Evolutionary conservation across 345 rosid genomes (phyloP).

Genomic region (Noccaea bulbosa): DNA sequence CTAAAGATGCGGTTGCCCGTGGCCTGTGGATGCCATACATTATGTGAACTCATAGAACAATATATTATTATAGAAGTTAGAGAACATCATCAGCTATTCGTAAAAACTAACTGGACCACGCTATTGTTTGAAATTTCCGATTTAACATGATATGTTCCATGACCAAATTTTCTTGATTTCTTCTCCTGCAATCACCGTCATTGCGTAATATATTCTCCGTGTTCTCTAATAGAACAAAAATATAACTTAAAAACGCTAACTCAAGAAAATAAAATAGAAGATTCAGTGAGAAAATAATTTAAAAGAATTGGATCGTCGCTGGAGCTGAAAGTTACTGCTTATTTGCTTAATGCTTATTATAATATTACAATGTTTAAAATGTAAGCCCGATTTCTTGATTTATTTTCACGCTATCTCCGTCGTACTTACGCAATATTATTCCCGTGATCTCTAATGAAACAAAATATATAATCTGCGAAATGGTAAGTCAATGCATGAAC

Average conservation of each 20-base stretch:
- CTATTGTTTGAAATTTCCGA: conserved; percentile 10
- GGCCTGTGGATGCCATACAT: neutral
- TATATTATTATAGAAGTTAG: neutral
- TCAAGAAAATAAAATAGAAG: neutral
- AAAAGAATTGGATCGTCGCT: neutral
- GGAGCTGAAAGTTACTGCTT: neutral
- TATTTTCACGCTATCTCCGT: conserved; percentile 3
- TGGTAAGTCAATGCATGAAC: conserved; percentile 4
- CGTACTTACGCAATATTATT: neutral
- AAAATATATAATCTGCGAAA: conserved; percentile 11
- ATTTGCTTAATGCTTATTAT: neutral
- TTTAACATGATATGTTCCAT: neutral
- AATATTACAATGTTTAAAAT: neutral
- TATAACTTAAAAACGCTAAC: neutral
- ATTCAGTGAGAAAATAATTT: neutral
- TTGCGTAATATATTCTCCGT: conserved; percentile 26
- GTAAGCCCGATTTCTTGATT: neutral
- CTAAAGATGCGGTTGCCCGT: neutral
- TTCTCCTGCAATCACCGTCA: conserved; percentile 18
- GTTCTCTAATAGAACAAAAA: conserved; percentile 18
- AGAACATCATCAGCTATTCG: conserved; percentile 2
- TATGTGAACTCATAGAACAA: conserved; percentile 9
- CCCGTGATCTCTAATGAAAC: conserved; percentile 8
- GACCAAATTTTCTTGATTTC: conserved; percentile 17
- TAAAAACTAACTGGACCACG: conserved; percentile 2